Evolutionary conservation across 495 filamentous ascomycete species (phyloP).

Genomic region (Hyaloscypha variabilis): DNA sequence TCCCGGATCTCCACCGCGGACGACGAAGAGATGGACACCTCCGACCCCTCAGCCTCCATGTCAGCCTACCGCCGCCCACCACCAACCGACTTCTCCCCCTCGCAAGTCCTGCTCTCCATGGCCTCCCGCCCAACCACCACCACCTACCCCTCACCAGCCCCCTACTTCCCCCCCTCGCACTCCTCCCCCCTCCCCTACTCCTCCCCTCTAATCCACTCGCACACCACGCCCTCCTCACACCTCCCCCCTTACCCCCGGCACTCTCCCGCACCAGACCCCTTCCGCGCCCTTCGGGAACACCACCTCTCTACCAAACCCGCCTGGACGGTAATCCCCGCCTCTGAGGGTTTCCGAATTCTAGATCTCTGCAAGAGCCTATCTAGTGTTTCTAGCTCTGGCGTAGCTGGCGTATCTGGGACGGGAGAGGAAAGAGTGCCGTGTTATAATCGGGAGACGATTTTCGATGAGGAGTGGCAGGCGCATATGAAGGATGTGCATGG

Average conservation of each 20-base stretch:
- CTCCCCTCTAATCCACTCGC: not conserved
- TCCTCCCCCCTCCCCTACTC: not conserved
- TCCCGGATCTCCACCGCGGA: conserved; percentile 15
- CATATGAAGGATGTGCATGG: conserved; percentile 34
- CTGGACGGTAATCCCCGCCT: conserved; percentile 29
- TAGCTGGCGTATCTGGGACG: not conserved
- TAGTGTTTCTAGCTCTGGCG: not conserved
- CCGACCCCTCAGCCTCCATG: not conserved
- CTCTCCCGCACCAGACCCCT: conserved; percentile 12
- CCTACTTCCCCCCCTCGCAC: not conserved
- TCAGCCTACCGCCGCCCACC: conserved; percentile 1
- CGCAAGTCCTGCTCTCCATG: conserved; percentile 1
- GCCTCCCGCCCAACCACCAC: not conserved
- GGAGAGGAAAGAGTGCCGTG: conserved; percentile 14
- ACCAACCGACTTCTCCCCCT: conserved; percentile 4
- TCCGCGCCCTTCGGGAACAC: conserved; percentile 20
- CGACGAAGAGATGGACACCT: not conserved
- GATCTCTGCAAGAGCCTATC: conserved; percentile 24
- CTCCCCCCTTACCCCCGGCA: not conserved
- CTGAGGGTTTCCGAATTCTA: conserved; percentile 27
- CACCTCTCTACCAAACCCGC: conserved; percentile 27
- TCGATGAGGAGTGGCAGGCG: conserved; percentile 34
- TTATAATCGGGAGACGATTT: conserved; percentile 31
- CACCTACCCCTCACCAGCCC: not conserved
- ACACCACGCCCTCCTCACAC: not conserved